A percentile compares a stretch with the other conserved stretches of the same genome.
Conservation (phyloP, 164 flowering plant species). For the Aristolochia contorta region DNA sequence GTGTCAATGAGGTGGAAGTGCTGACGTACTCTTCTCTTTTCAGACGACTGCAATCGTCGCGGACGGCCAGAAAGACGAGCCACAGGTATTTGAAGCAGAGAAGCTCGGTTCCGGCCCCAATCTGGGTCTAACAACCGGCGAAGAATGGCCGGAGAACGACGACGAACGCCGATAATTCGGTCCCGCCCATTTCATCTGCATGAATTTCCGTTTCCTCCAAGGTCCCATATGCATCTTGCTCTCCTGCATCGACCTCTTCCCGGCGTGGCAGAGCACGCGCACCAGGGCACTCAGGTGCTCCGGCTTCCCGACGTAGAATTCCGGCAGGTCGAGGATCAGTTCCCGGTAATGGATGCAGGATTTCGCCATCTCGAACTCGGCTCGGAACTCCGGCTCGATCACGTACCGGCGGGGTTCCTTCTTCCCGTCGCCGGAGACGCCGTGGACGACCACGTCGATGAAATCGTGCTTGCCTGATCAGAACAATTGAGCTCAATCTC, state of each 20-base stretch:
- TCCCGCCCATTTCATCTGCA: conserved; percentile 45
- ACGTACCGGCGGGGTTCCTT: conserved; percentile 20
- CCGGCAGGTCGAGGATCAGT: conserved; percentile 23
- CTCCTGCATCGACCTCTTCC: conserved; percentile 35
- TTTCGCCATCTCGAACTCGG: conserved; percentile 33
- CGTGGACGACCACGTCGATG: conserved; percentile 22
- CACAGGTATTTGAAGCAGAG: no score
- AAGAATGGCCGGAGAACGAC: background rate
- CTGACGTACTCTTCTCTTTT: no score
- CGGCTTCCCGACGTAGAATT: conserved; percentile 26
- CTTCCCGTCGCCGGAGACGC: conserved; percentile 10
- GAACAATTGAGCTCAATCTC: no score
- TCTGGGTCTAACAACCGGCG: background rate
- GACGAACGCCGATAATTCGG: conserved; percentile 1
- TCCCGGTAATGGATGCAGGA: conserved; percentile 25
- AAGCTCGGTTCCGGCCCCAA: background rate
- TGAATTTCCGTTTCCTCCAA: conserved; percentile 41
- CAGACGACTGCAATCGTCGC: no score
- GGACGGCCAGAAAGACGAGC: no score
- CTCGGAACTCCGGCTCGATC: conserved; percentile 31
- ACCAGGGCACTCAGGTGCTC: conserved; percentile 29
- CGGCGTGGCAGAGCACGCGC: conserved; percentile 27
- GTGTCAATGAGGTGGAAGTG: no score
- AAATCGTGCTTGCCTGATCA: conserved; percentile 32
- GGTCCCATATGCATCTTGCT: conserved; percentile 40